Evolutionary conservation across 371 early-diverging fungal genomes (phyloP), one percentile per base, ranked within the genome.

Genomic region (Saksenaea vasiformis): DNA sequence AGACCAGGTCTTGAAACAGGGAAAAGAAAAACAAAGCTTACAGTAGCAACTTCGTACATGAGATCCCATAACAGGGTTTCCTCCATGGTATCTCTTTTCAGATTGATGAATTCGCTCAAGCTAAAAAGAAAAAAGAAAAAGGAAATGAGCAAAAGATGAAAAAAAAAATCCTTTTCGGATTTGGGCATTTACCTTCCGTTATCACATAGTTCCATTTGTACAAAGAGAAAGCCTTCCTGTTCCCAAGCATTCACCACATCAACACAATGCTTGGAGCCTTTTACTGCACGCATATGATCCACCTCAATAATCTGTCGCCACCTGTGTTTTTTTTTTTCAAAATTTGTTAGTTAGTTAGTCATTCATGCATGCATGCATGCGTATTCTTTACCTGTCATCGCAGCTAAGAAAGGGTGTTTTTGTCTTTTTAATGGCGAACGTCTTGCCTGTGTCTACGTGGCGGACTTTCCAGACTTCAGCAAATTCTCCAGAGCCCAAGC

Each of bases 141-240:
- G n/a, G n/a, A n/a, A n/a, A n/a, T n/a, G n/a, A n/a, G n/a, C 55
- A 37, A 27, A 41, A 31, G 51, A 60, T 44, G 61, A 41, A 66
- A 31, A 17, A 14, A 17, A 51, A 24, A 37, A 37, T 31, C 4
- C 8, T 75, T 41, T 8, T 58, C 53, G 31, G 2, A 7, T 14
- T 11, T 38, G 13, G n/a, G 1, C 7, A 31, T 64, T 67, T 80
- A 92, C 92, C 78, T 92, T 79, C 91, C 94, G 53, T 76, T 63
- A 15, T 80, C 84, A 74, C 96, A 97, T 17, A 95, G 81, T 69
- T 96, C 97, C 72, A 91, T 86, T 71, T 95, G 93, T 61, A 99
- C 79, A 72, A 90, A 94, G 37, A 98, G 80, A 66, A 84, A 81
- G 1, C 95, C 97, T 38, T 80, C 78, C 73, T 97, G 96, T 65